These are phyloP conservation scores for Dimargaris verticillata DNA, from an alignment of 192 early-diverging fungal genomes.

Conservation along the genomic window DNA sequence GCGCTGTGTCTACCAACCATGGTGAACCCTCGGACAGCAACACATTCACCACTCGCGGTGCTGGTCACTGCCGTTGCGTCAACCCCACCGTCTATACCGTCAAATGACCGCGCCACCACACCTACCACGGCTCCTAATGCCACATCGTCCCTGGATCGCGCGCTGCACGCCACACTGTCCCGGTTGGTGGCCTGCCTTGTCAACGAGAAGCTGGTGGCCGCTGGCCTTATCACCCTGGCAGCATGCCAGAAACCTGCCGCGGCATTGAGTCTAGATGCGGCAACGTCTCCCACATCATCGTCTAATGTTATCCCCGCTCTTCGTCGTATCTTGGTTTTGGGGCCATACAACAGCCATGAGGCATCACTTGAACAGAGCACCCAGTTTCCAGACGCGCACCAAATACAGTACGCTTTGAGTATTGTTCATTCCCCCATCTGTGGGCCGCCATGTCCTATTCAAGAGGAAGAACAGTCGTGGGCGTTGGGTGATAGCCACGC, in stretches of 20 bases:
- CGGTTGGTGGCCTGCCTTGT: constrained; percentile 38
- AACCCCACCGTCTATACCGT: background rate
- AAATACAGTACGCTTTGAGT: background rate
- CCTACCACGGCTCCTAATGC: no score
- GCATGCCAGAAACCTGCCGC: background rate
- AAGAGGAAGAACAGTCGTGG: constrained; percentile 11
- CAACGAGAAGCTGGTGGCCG: constrained; percentile 32
- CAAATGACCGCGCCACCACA: background rate
- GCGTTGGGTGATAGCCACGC: background rate
- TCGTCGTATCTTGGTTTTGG: constrained; percentile 14
- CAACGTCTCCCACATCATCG: constrained; percentile 12
- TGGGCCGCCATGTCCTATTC: background rate
- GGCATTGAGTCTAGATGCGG: background rate
- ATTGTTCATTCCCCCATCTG: background rate
- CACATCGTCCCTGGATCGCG: constrained; percentile 9
- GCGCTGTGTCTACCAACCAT: background rate
- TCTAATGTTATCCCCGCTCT: constrained; percentile 15
- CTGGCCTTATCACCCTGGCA: constrained; percentile 17
- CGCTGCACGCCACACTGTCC: constrained; percentile 32
- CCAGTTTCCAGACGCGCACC: constrained; percentile 10
- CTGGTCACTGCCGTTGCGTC: background rate
- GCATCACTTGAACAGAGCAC: constrained; percentile 15
- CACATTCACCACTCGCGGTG: background rate
- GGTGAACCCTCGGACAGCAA: background rate
- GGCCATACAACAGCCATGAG: constrained; percentile 15